Conservation (phyloP, 495 filamentous ascomycete genomes). For the Podospora bellae-mahoneyi region DNA sequence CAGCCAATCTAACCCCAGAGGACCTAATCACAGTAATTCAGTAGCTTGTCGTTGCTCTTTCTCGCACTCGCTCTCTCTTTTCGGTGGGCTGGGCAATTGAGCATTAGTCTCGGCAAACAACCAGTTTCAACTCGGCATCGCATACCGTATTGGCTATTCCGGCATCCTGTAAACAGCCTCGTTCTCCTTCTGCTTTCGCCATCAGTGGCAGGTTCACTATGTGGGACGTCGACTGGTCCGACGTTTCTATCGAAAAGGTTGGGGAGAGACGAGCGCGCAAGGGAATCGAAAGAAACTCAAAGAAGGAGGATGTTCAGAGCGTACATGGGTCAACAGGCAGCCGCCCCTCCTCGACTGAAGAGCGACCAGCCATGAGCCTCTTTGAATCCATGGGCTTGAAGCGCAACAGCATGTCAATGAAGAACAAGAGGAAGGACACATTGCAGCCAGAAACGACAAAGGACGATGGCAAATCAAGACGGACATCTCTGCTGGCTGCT, state of each 20-base stretch:
- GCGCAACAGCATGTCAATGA: constrained; percentile 18
- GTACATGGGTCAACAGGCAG: constrained; percentile 35
- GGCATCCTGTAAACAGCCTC: neutral
- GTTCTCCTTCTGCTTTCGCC: neutral
- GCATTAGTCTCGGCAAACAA: neutral
- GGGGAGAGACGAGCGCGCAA: constrained; percentile 43
- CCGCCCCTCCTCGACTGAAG: constrained; percentile 35
- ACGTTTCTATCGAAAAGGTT: constrained; percentile 44
- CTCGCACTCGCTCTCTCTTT: neutral
- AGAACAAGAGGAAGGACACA: constrained; percentile 26
- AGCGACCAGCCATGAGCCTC: constrained; percentile 33
- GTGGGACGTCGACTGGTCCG: constrained; percentile 54
- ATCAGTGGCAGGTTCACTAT: constrained; percentile 28
- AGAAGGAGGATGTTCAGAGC: constrained; percentile 29
- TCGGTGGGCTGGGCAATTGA: neutral
- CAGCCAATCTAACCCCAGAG: neutral
- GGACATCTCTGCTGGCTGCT: constrained; percentile 9
- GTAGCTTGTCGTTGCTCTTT: neutral
- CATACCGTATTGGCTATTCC: neutral
- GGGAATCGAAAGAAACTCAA: constrained; percentile 31
- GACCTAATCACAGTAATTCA: neutral
- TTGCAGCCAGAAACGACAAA: constrained; percentile 9
- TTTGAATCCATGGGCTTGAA: constrained; percentile 31
- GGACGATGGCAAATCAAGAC: constrained; percentile 5
- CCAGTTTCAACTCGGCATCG: neutral